These are phyloP conservation scores for Pseudozyma pruni DNA, from an alignment of 1,284 basidiomycete genomes.

Conservation along the genomic window DNA sequence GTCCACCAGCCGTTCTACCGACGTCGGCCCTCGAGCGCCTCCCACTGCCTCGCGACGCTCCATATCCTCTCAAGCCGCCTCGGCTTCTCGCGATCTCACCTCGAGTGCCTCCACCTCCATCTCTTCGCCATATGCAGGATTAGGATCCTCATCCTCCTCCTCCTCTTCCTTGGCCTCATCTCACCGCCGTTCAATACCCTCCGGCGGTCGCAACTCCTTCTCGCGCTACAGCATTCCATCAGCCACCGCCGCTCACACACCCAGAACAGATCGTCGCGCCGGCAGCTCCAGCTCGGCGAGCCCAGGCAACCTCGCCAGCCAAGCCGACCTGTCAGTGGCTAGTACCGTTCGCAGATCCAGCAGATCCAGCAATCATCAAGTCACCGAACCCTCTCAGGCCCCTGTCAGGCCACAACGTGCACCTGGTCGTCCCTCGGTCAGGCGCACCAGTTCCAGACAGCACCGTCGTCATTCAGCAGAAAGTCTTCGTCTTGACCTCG, in stretches of 20 bases:
- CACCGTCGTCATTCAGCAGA: slow-evolving; percentile 37
- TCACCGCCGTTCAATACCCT: slow-evolving; percentile 9
- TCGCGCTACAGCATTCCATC: slow-evolving; percentile 9
- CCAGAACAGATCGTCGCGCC: not conserved
- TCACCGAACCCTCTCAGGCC: not conserved
- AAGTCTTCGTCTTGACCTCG: slow-evolving; percentile 50
- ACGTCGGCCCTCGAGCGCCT: not conserved
- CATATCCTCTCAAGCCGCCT: slow-evolving; percentile 40
- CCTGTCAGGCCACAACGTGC: not conserved
- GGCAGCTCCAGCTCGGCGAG: slow-evolving; percentile 12
- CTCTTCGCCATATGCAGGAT: slow-evolving; percentile 23
- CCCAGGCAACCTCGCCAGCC: not conserved
- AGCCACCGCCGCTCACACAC: not conserved
- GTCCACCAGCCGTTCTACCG: slow-evolving; percentile 7
- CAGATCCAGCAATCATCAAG: not conserved
- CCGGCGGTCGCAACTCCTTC: slow-evolving; percentile 1
- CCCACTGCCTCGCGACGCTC: slow-evolving; percentile 33
- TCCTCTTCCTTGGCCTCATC: slow-evolving; percentile 10
- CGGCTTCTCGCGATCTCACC: slow-evolving; percentile 20
- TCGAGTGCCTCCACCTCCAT: slow-evolving; percentile 9
- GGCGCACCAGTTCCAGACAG: slow-evolving; percentile 1
- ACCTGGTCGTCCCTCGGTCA: not conserved
- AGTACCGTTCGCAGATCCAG: not conserved
- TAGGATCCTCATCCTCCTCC: slow-evolving; percentile 21
- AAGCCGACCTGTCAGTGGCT: not conserved